These are phyloP conservation scores for Verticillium longisporum DNA, from an alignment of 2,329 filamentous ascomycete genomes.

Conservation along the genomic window DNA sequence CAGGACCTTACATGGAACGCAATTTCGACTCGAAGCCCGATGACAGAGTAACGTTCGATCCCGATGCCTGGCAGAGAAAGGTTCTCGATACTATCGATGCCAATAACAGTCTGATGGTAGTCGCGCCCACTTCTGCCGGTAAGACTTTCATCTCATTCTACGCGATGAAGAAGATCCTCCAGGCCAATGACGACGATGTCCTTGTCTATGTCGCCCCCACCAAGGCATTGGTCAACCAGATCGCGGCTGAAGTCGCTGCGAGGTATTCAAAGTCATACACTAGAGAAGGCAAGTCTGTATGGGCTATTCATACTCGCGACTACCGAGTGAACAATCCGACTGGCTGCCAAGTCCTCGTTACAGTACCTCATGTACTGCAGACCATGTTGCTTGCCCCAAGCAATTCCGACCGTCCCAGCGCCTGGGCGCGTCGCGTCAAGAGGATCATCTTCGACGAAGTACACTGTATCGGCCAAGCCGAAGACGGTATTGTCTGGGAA, in stretches of 20 bases:
- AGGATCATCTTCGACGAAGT: slow-evolving; percentile 80
- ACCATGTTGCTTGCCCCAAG: slow-evolving; percentile 65
- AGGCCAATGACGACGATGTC: slow-evolving; percentile 61
- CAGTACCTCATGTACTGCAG: slow-evolving; percentile 71
- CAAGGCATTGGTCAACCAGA: slow-evolving; percentile 78
- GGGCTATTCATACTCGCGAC: slow-evolving; percentile 73
- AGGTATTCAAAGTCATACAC: slow-evolving; percentile 63
- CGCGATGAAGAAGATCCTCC: slow-evolving; percentile 70
- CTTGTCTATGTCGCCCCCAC: slow-evolving; percentile 76
- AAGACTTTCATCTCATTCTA: slow-evolving; percentile 85
- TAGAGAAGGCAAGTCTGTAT: slow-evolving; percentile 59
- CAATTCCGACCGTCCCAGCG: slow-evolving; percentile 47
- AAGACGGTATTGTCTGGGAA: slow-evolving; percentile 52
- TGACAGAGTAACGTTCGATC: slow-evolving; percentile 61
- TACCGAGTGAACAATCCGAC: slow-evolving; percentile 67
- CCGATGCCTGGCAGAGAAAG: slow-evolving; percentile 69
- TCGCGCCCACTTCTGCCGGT: slow-evolving; percentile 71
- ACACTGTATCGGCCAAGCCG: slow-evolving; percentile 70
- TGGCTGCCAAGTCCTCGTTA: slow-evolving; percentile 69
- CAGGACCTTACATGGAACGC: slow-evolving; percentile 69
- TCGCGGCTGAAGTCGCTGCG: slow-evolving; percentile 70
- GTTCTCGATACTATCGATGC: slow-evolving; percentile 69
- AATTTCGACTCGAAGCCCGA: slow-evolving; percentile 64
- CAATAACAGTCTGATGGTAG: slow-evolving; percentile 63
- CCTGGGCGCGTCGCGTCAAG: slow-evolving; percentile 62